These are phyloP conservation scores for Globisporangium emineosum DNA, from an alignment of 352 stramenopile genomes.

Conservation along the genomic window DNA sequence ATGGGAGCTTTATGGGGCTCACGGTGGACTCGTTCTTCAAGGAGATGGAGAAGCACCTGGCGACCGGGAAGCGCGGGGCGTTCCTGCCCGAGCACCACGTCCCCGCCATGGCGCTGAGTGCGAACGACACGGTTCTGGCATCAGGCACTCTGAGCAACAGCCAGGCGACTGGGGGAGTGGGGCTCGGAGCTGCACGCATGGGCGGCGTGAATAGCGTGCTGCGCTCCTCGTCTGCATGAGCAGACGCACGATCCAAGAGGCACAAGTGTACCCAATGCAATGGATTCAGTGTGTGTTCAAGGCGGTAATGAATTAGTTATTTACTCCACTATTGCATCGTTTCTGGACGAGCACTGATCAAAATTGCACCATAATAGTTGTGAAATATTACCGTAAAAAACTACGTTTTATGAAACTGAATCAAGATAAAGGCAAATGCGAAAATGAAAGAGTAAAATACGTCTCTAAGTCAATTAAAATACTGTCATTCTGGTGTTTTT, in stretches of 20 bases:
- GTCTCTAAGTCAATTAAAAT: no score
- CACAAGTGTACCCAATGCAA: constrained; percentile 3
- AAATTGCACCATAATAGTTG: background rate
- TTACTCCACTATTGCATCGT: background rate
- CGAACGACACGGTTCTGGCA: constrained; percentile 32
- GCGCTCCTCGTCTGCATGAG: constrained; percentile 10
- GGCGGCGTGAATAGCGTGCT: background rate
- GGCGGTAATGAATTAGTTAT: background rate
- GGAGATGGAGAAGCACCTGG: constrained; percentile 50
- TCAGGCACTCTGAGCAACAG: background rate
- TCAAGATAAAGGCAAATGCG: no score
- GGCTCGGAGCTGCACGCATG: background rate
- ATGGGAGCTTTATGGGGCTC: constrained; percentile 36
- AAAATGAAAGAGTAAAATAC: no score
- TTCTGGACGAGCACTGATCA: background rate
- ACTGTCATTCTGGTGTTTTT: background rate
- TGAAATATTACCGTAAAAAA: background rate
- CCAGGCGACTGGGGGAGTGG: background rate
- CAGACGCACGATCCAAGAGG: background rate
- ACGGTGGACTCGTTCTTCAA: constrained; percentile 60
- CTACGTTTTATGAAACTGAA: background rate
- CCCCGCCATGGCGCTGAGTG: constrained; percentile 54
- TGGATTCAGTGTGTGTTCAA: no score
- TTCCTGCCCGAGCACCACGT: constrained; percentile 39
- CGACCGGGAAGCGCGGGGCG: constrained; percentile 40